Evolutionary conservation across 1,139 yeast species (phyloP), one percentile per base, ranked within the genome.

Genomic region (Yamadazyma atmosphaerica): DNA sequence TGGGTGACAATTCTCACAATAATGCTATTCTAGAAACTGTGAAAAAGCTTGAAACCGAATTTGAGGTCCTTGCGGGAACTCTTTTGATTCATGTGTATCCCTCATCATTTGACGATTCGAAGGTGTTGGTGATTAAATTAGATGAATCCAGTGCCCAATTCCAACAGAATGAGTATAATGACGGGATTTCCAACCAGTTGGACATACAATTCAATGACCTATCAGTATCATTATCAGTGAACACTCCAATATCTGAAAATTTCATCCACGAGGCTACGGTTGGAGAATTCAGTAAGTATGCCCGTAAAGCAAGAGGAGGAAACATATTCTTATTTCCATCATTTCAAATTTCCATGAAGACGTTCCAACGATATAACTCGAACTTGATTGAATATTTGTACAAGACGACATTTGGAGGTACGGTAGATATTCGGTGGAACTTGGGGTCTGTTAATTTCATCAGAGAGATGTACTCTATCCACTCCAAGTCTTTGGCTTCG

Each of bases 341-440:
- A 6, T 74, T 89, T 48, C 71, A 70, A 41, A 77, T 90, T 21
- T 66, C 78, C 4, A 90, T 90, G 97, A 75, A 80, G 37, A 82
- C 94, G 0, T 78, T 79, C 68, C 90, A 86, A 51, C 61, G 65
- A 36, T 60, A 62, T 34, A 60, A 68, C 10, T 65, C 72, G 12
- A 74, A 75, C 35, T 50, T 72, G 4, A 74, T 89, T 36, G 85
- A 85, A 49, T 87, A 82, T 52, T 63, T 74, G 4, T 90, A 77
- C 55, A 74, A 72, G 35, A 81, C 92, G 26, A 70, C 81, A 2
- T 88, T 92, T 65, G 95, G 89, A 9, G 96, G 96, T 22, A 79
- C 88, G 9, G 95, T 92, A 32, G 95, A 88, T 46, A 81, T 92
- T 2, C 77, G 89, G 32, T 92, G 98, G 98, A 92, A 92, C 56